These are phyloP conservation scores for Trichoderma sp. DNA, from an alignment of 2,329 filamentous ascomycete species.

Conservation along the genomic window DNA sequence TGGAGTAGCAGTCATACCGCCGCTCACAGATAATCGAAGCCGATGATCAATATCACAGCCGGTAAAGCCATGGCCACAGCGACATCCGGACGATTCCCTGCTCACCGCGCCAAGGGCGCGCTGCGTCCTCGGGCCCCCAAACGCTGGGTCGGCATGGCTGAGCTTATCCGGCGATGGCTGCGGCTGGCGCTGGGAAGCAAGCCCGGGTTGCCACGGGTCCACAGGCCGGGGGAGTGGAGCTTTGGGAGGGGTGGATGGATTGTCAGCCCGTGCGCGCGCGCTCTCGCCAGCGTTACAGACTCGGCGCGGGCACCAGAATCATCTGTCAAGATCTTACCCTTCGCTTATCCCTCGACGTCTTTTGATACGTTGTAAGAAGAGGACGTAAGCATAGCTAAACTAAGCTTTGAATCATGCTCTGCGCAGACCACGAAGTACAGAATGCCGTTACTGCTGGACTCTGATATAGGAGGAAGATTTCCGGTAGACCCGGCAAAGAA, in stretches of 20 bases:
- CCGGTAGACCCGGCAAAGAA: constrained; percentile 18
- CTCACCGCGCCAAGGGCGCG: constrained; percentile 16
- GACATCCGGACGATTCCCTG: constrained; percentile 26
- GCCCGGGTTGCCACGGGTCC: constrained; percentile 29
- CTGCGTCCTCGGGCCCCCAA: constrained; percentile 34
- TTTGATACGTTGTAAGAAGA: constrained; percentile 10
- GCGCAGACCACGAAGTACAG: background rate
- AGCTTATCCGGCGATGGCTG: constrained; percentile 42
- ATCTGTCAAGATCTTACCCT: constrained; percentile 26
- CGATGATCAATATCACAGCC: constrained; percentile 32
- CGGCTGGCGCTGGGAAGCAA: constrained; percentile 34
- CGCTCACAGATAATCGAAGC: background rate
- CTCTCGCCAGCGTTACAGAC: constrained; percentile 18
- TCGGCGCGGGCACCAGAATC: constrained; percentile 15
- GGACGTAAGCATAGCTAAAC: constrained; percentile 11
- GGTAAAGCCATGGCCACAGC: constrained; percentile 28
- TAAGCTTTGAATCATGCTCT: constrained; percentile 11
- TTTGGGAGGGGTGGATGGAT: constrained; percentile 17
- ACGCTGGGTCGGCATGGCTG: constrained; percentile 42
- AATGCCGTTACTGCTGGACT: background rate
- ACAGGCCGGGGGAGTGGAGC: constrained; percentile 25
- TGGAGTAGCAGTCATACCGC: background rate
- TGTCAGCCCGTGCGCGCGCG: constrained; percentile 26
- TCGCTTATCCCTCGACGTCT: constrained; percentile 13
- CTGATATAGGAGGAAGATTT: background rate